Evolutionary conservation across 305 asterid genomes (phyloP).

Genomic region (Fraxinus latifolia): DNA sequence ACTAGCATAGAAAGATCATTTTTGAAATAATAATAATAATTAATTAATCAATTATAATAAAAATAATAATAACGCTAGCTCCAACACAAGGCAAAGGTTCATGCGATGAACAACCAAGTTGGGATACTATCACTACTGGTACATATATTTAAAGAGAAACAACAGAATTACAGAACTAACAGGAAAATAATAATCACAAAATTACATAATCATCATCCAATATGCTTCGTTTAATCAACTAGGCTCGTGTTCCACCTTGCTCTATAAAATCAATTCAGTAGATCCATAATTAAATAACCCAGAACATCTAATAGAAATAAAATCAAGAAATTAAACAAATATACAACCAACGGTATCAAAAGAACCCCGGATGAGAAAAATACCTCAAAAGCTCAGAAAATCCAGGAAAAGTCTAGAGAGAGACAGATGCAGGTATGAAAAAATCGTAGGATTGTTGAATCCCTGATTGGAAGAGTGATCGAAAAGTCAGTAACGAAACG

Average conservation of each 20-base stretch:
- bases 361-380: neutral
- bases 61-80: neutral
- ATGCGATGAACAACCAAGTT: neutral
- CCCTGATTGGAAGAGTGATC: neutral
- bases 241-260: neutral
- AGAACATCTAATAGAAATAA: slow-evolving; percentile 2
- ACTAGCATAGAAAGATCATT: neutral
- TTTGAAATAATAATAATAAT: neutral
- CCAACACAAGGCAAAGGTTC: neutral
- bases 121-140: neutral
- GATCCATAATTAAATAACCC: neutral
- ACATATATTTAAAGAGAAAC: neutral
- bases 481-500: slow-evolving; percentile 8
- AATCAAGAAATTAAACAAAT: neutral
- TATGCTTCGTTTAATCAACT: neutral
- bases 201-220: neutral
- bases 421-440: neutral
- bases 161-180: neutral
- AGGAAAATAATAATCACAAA: neutral
- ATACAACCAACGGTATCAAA: neutral
- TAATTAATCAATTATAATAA: no score
- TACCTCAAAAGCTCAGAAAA: slow-evolving; percentile 26
- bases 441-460: neutral
- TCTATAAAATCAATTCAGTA: neutral
- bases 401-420: neutral